Percentiles rank a stretch among this genome's conserved stretches.
These are phyloP conservation scores for Cylindrodendrum hubeiense DNA, from an alignment of 2,329 filamentous ascomycete genomes.

Conservation along the genomic window DNA sequence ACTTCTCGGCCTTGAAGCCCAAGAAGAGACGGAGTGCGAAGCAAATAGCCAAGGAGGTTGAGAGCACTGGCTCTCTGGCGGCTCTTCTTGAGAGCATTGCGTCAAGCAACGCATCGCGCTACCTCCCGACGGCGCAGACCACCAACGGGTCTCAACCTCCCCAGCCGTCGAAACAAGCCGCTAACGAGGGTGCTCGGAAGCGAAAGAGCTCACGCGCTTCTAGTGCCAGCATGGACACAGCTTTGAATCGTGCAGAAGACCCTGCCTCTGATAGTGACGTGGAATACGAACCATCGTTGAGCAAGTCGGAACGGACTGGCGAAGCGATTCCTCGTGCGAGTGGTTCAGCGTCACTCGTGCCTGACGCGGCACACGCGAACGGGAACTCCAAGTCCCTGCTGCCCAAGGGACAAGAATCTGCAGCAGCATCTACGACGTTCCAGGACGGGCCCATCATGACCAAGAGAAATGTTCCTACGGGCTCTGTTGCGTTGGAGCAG, in stretches of 20 bases:
- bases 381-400: slow-evolving; percentile 20
- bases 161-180: slow-evolving; percentile 15
- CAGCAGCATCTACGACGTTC: slow-evolving; percentile 3
- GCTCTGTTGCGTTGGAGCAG: slow-evolving; percentile 52
- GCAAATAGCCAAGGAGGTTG: slow-evolving; percentile 43
- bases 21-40: slow-evolving; percentile 50
- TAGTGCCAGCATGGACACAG: slow-evolving; percentile 37
- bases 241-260: slow-evolving; percentile 18
- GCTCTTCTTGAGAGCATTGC: slow-evolving; percentile 37
- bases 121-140: neutral
- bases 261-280: slow-evolving; percentile 42
- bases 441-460: slow-evolving; percentile 27
- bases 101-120: slow-evolving; percentile 2
- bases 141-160: slow-evolving; percentile 10
- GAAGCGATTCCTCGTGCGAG: slow-evolving; percentile 19
- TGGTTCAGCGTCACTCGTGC: slow-evolving; percentile 8
- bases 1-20: slow-evolving; percentile 45
- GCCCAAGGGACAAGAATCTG: neutral
- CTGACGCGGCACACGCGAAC: slow-evolving; percentile 18
- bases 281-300: slow-evolving; percentile 42
- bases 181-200: slow-evolving; percentile 16
- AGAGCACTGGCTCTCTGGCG: slow-evolving; percentile 41
- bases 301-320: slow-evolving; percentile 24
- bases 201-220: slow-evolving; percentile 35
- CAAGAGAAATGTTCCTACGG: slow-evolving; percentile 41